These are phyloP conservation scores for Niebla homalea DNA, from an alignment of 495 filamentous ascomycete genomes.

Conservation along the genomic window DNA sequence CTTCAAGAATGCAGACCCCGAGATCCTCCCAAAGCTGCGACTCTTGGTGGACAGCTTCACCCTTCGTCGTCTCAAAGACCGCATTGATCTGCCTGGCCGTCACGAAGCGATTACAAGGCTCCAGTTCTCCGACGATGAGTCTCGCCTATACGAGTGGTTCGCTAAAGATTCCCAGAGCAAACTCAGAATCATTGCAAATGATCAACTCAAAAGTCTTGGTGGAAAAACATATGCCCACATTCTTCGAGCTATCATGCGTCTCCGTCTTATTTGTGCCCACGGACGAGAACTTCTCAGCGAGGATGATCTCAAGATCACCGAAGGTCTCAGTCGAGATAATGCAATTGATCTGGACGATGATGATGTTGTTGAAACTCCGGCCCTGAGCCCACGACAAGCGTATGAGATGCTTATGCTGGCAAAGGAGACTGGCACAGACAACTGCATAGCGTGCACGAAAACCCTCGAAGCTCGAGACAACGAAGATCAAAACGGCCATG, in stretches of 20 bases:
- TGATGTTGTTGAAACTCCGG: constrained; percentile 41
- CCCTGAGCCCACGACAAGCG: constrained; percentile 47
- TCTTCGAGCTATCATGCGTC: constrained; percentile 74
- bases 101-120: constrained; percentile 53
- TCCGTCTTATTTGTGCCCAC: constrained; percentile 83
- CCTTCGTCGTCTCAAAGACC: constrained; percentile 82
- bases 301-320: constrained; percentile 62
- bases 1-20: constrained; percentile 64
- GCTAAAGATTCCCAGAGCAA: constrained; percentile 48
- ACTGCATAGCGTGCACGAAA: constrained; percentile 52
- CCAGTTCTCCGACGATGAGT: constrained; percentile 43
- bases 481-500: constrained; percentile 39
- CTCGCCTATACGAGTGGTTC: constrained; percentile 46
- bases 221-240: constrained; percentile 81
- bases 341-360: constrained; percentile 80
- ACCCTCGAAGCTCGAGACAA: constrained; percentile 39
- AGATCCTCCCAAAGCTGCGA: constrained; percentile 70
- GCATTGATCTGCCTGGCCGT: constrained; percentile 66
- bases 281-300: constrained; percentile 76
- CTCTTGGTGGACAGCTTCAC: constrained; percentile 90
- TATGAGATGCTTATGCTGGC: constrained; percentile 76
- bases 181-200: constrained; percentile 40
- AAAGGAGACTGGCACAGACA: constrained; percentile 57
- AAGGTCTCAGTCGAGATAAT: constrained; percentile 64
- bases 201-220: constrained; percentile 48